Percentiles rank a stretch among this genome's conserved stretches.
Evolutionary conservation across 768 basidiomycete species (phyloP).

Genomic region (Amanita pseudoporphyria): DNA sequence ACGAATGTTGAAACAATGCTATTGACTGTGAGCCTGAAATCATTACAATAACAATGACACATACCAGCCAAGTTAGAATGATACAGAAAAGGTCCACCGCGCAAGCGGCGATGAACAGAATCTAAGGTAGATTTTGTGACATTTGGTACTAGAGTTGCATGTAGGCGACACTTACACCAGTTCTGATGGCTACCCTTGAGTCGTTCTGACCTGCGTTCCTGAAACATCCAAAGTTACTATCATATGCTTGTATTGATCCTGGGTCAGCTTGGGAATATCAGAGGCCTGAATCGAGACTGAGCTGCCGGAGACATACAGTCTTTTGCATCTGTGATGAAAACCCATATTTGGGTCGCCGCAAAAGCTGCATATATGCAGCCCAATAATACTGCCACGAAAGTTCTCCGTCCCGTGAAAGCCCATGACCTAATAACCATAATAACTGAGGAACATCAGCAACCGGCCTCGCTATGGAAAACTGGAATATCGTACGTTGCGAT

Average conservation of each 20-base stretch:
- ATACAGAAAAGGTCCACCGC: conserved; percentile 15
- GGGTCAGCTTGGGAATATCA: not conserved
- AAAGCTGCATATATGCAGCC: conserved; percentile 11
- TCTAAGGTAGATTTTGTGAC: conserved; percentile 6
- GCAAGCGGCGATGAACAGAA: conserved; percentile 12
- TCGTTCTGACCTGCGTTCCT: not conserved
- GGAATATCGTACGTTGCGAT: not conserved
- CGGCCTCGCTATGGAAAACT: conserved; percentile 8
- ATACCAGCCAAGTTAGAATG: conserved; percentile 13
- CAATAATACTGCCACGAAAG: conserved; percentile 8
- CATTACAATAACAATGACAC: not conserved
- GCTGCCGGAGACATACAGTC: conserved; percentile 9
- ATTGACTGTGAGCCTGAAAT: not conserved
- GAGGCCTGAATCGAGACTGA: not conserved
- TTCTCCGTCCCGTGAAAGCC: conserved; percentile 18
- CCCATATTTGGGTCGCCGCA: conserved; percentile 15
- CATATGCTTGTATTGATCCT: not conserved
- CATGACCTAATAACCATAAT: conserved; percentile 17
- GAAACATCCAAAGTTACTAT: conserved; percentile 9
- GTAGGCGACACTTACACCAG: not conserved
- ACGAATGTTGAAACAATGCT: conserved; percentile 18
- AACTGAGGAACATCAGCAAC: conserved; percentile 13
- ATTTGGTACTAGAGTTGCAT: not conserved
- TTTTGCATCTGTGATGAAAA: conserved; percentile 13
- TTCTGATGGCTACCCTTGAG: conserved; percentile 1